phyloP scores from a whole-genome alignment of 208 protist genomes.

The Crithidia mellificae region DNA sequence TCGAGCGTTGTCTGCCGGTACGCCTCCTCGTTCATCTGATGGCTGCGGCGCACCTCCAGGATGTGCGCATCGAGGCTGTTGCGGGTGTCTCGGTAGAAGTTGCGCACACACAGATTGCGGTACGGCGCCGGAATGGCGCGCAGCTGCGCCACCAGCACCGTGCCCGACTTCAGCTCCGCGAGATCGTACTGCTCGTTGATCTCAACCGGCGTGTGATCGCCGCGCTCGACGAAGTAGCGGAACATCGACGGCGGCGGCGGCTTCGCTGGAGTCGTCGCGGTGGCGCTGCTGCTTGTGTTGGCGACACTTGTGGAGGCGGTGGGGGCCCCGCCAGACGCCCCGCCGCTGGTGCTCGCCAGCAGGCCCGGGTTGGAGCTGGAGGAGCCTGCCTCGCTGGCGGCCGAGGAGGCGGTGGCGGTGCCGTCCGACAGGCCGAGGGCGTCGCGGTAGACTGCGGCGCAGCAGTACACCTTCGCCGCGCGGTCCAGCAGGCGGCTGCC shows the following conservation, averaged over 20 bases:
- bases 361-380: not conserved
- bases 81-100: constrained; percentile 40
- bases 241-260: constrained; percentile 27
- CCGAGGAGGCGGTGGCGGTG: not conserved
- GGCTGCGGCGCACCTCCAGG: constrained; percentile 38
- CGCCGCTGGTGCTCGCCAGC: not conserved
- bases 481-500: constrained; percentile 58
- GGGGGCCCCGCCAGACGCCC: not conserved
- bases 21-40: constrained; percentile 34
- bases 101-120: constrained; percentile 35
- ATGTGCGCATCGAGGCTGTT: constrained; percentile 43
- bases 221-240: constrained; percentile 50
- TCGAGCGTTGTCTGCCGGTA: constrained; percentile 28
- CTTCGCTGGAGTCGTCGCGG: not conserved
- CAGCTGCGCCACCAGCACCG: constrained; percentile 59
- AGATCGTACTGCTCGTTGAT: constrained; percentile 39
- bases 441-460: constrained; percentile 37
- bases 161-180: constrained; percentile 25
- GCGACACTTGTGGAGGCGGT: not conserved
- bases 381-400: not conserved
- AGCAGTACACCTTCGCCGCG: constrained; percentile 40
- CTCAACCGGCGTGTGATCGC: constrained; percentile 24
- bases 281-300: not conserved
- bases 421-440: constrained; percentile 34
- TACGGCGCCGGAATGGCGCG: constrained; percentile 36